Conservation (phyloP, 192 early-diverging fungal genomes). For the Ambispora gerdemannii region DNA sequence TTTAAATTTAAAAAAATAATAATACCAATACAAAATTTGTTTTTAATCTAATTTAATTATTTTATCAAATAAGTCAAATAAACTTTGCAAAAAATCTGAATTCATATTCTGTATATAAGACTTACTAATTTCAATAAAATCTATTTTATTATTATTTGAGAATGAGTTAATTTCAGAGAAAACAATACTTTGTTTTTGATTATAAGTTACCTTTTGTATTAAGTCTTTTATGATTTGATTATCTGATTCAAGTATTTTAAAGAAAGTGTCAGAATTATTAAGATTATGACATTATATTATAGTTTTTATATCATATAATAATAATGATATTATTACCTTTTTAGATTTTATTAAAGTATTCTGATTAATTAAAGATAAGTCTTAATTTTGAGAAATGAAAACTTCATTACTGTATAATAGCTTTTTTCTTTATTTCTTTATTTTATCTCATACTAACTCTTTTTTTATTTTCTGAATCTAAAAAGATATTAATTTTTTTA, state of each 20-base stretch:
- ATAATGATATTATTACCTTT: slow-evolving; percentile 5
- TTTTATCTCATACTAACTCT: not conserved
- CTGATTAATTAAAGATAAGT: slow-evolving; percentile 16
- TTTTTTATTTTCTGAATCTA: slow-evolving; percentile 18
- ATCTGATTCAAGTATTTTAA: no score
- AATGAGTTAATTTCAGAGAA: no score
- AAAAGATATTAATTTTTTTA: slow-evolving; percentile 11
- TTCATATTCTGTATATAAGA: slow-evolving; percentile 1
- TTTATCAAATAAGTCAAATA: slow-evolving; percentile 8
- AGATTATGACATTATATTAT: no score
- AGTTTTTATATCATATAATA: no score
- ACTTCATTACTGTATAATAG: slow-evolving; percentile 12
- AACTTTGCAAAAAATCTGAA: not conserved
- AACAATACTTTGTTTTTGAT: no score
- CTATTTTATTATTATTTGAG: no score
- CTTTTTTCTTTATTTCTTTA: slow-evolving; percentile 9
- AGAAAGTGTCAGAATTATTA: no score
- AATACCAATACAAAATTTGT: not conserved
- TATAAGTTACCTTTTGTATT: no score
- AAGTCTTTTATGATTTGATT: no score
- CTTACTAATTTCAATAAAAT: slow-evolving; percentile 5
- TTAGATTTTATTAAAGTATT: not conserved
- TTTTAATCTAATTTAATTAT: not conserved
- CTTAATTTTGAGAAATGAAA: slow-evolving; percentile 9
- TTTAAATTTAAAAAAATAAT: no score